These are phyloP conservation scores for Myriosclerotinia curreyana DNA, from an alignment of 2,329 filamentous ascomycete species.

Conservation along the genomic window DNA sequence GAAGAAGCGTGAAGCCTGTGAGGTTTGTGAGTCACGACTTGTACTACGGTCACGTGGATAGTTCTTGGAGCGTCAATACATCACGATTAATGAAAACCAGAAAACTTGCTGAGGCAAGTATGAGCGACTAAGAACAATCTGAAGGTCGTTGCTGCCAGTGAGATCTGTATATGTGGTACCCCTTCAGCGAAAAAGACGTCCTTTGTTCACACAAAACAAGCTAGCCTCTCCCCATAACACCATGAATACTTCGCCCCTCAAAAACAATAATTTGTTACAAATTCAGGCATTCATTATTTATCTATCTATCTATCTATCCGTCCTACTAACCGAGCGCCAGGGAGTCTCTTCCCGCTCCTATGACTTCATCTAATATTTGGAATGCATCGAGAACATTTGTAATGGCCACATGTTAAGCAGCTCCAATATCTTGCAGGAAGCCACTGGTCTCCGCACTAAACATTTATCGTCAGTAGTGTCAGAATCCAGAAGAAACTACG, in stretches of 20 bases:
- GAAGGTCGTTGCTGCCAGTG: neutral
- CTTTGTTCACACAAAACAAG: neutral
- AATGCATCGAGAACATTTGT: slow-evolving; percentile 9
- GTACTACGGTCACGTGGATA: neutral
- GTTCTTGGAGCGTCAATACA: neutral
- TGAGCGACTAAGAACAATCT: neutral
- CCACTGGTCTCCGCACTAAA: neutral
- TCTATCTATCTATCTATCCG: neutral
- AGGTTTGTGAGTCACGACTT: slow-evolving; percentile 2
- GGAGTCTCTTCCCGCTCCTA: too few relatives aligned
- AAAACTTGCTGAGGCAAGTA: neutral
- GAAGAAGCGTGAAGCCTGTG: neutral
- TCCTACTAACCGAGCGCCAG: neutral
- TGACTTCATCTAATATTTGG: neutral
- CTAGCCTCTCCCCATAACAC: neutral
- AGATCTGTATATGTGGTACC: neutral
- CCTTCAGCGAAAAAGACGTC: neutral
- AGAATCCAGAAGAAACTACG: neutral
- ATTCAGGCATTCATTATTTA: neutral
- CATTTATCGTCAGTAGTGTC: neutral
- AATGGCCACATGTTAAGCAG: neutral
- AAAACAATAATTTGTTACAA: too few relatives aligned
- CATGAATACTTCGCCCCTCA: neutral
- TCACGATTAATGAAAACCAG: too few relatives aligned
- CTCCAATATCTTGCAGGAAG: neutral